Evolutionary conservation across 2,329 filamentous ascomycete genomes (phyloP), one percentile per base, ranked within the genome.

Genomic region (Tolypocladium ophioglossoides): DNA sequence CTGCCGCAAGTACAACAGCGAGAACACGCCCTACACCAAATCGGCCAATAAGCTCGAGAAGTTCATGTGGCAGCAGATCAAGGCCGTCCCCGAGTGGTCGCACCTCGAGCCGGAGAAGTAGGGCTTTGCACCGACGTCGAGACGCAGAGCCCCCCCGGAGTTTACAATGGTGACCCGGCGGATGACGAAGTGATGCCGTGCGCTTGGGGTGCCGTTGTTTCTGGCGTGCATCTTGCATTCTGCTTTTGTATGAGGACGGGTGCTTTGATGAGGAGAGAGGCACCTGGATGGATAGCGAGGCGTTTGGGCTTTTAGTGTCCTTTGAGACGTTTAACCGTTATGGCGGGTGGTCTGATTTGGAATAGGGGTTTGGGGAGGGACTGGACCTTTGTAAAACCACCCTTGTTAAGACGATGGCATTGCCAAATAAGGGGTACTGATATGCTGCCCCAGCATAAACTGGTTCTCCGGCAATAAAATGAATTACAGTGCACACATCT

Each of bases 1-100:
- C 69, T 99, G 94, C 70, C 85, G 91, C 61, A 86, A 88, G 66
- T 99, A 97, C 76, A 99, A 99, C 67, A 95, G 92, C 63, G 92
- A 96, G 73, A 95, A 78, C 46, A 99, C 92, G 0, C 86, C 90
- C 0, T 99, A 99, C 68, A 90, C 91, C 27, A 99, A 99, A 74
- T 90, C 87, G 54, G 94, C 94, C 41, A 95, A 90, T 68, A 94
- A 94, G 67, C 77, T 99, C 44, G 94, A 86, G 66, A 95, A 94
- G 71, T 95, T 85, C 67, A 95, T 97, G 91, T 96, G 90, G 89
- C 80, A 85, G 68, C 89, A 92, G 72, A 90, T 96, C 70, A 86
- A 88, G 67, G 87, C 87, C 61, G 89, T 96, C 52, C 92, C 92
- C 1, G 92, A 96, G 75, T 97, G 92, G 92, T 90, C 86, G 16